Evolutionary conservation across 164 flowering plant species (phyloP).

Genomic region (Vitis labrusca): DNA sequence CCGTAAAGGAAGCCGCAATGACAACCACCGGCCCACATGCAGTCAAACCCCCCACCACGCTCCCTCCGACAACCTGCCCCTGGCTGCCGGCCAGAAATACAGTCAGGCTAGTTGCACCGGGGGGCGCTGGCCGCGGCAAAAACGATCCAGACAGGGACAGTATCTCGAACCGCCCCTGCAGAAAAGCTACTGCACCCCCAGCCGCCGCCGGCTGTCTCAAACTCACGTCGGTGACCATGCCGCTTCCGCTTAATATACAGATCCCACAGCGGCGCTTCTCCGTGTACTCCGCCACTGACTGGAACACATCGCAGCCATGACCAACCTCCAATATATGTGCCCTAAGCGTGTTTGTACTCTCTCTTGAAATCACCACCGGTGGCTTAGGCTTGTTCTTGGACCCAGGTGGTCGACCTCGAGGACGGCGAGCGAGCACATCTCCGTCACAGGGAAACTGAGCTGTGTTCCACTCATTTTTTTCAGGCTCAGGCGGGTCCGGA

Average conservation of each 20-base stretch:
- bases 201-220: slow-evolving; percentile 19
- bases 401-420: slow-evolving; percentile 18
- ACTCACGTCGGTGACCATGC: slow-evolving; percentile 23
- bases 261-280: slow-evolving; percentile 19
- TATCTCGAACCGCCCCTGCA: slow-evolving; percentile 13
- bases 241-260: slow-evolving; percentile 21
- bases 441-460: neutral
- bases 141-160: slow-evolving; percentile 20
- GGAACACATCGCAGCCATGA: slow-evolving; percentile 20
- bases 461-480: neutral
- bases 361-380: slow-evolving; percentile 19
- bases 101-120: slow-evolving; percentile 23
- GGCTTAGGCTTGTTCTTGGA: slow-evolving; percentile 26
- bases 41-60: slow-evolving; percentile 17
- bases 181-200: slow-evolving; percentile 11
- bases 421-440: slow-evolving; percentile 11
- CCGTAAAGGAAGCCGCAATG: slow-evolving; percentile 23
- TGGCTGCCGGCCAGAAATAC: slow-evolving; percentile 20
- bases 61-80: slow-evolving; percentile 24
- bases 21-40: slow-evolving; percentile 26
- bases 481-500: neutral
- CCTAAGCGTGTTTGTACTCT: slow-evolving; percentile 22
- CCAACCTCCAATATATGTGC: slow-evolving; percentile 19
- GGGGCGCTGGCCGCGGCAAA: slow-evolving; percentile 24
- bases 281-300: slow-evolving; percentile 15